Conservation (phyloP, 2,329 filamentous ascomycete species). For the Leptosphaerulina australis region DNA sequence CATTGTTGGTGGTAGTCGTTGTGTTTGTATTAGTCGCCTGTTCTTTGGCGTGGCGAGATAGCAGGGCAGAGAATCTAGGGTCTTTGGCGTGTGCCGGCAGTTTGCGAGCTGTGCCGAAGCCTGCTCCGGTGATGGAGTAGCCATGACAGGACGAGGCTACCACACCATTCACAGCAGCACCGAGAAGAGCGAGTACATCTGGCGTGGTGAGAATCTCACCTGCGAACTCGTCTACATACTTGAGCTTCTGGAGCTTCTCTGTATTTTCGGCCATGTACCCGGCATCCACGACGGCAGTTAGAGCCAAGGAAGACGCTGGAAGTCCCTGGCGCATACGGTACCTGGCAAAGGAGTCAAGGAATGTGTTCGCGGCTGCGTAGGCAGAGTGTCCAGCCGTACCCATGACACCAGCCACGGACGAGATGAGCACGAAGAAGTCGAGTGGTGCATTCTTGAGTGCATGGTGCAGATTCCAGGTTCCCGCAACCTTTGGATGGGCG, state of each 20-base stretch:
- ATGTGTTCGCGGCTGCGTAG: slow-evolving; percentile 32
- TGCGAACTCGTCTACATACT: no score
- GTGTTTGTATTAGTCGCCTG: no score
- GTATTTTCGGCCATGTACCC: slow-evolving; percentile 36
- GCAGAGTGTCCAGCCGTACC: slow-evolving; percentile 27
- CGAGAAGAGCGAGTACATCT: no score
- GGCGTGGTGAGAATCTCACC: no score
- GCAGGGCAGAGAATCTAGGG: no score
- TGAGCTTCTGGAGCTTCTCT: slow-evolving; percentile 2
- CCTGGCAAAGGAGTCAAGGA: slow-evolving; percentile 29
- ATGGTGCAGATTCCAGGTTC: slow-evolving; percentile 38
- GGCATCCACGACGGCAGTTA: slow-evolving; percentile 24
- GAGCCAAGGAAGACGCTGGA: slow-evolving; percentile 47
- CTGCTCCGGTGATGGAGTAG: no score
- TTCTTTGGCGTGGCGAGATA: no score
- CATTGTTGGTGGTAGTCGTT: no score
- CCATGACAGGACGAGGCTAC: no score
- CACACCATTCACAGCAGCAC: no score
- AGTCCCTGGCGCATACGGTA: slow-evolving; percentile 23
- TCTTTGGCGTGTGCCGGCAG: no score
- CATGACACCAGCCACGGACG: slow-evolving; percentile 27
- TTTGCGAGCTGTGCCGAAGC: no score
- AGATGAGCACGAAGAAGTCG: slow-evolving; percentile 34
- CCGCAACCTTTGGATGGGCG: slow-evolving; percentile 40
- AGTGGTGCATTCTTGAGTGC: slow-evolving; percentile 15